Evolutionary conservation across 768 basidiomycete genomes (phyloP).

Genomic region (Postia placenta): DNA sequence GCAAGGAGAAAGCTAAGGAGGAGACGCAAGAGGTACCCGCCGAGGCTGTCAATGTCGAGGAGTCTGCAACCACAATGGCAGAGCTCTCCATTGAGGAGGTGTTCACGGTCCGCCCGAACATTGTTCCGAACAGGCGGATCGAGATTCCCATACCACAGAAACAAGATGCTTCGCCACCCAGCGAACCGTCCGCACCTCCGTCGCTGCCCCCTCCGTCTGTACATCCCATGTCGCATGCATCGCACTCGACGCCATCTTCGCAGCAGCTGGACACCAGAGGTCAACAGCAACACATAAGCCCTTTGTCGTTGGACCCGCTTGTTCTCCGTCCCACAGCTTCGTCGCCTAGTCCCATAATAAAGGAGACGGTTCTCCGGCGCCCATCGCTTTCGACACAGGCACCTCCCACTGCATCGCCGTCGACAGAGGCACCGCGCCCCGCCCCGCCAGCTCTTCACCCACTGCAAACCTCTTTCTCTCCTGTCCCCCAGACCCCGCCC

Average conservation of each 20-base stretch:
- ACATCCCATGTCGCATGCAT: not conserved
- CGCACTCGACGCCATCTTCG: not conserved
- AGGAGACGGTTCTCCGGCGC: slow-evolving; percentile 42
- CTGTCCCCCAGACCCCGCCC: slow-evolving; percentile 41
- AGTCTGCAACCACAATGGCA: slow-evolving; percentile 22
- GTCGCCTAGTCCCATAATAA: slow-evolving; percentile 27
- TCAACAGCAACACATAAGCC: slow-evolving; percentile 19
- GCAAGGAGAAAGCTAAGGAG: slow-evolving; percentile 30
- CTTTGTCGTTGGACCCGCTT: not conserved
- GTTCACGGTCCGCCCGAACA: slow-evolving; percentile 50
- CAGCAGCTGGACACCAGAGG: slow-evolving; percentile 19
- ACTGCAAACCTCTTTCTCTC: slow-evolving; percentile 37
- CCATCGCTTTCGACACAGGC: slow-evolving; percentile 22
- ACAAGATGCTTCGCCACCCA: not conserved
- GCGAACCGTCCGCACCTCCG: not conserved
- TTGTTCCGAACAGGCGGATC: slow-evolving; percentile 31
- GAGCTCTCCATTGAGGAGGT: slow-evolving; percentile 47
- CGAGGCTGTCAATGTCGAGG: slow-evolving; percentile 12
- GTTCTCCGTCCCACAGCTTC: not conserved
- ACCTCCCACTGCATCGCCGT: slow-evolving; percentile 1
- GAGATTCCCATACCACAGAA: slow-evolving; percentile 5
- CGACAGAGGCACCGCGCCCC: slow-evolving; percentile 18
- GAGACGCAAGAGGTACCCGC: slow-evolving; percentile 5
- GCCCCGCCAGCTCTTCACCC: slow-evolving; percentile 36
- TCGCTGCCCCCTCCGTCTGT: not conserved